phyloP scores from a whole-genome alignment of 2,329 filamentous ascomycete genomes.

The Aspergillus caelatus region DNA sequence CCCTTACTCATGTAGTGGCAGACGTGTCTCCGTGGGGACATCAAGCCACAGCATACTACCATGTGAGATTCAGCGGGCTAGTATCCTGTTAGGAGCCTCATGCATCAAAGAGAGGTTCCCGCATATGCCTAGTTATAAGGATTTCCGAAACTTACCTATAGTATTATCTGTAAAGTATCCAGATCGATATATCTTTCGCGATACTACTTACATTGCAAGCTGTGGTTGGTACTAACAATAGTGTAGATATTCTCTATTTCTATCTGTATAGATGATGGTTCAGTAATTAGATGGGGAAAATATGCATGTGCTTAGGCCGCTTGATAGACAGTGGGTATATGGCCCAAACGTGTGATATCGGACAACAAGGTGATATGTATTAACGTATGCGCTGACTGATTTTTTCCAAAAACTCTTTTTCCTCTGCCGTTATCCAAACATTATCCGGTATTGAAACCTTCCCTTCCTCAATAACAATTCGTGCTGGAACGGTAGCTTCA shows the following conservation, averaged over 20 bases:
- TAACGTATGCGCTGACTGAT: conserved; percentile 38
- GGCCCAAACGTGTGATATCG: not conserved
- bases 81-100: not conserved
- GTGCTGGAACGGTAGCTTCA: conserved; percentile 24
- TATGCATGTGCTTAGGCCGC: not conserved
- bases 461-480: conserved; percentile 34
- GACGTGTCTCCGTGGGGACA: not conserved
- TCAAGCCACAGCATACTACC: too few relatives aligned
- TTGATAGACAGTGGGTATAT: not conserved
- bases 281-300: too few relatives aligned
- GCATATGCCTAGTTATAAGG: too few relatives aligned
- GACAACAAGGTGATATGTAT: conserved; percentile 1
- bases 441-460: conserved; percentile 37
- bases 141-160: too few relatives aligned
- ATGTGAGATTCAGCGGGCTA: not conserved
- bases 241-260: too few relatives aligned
- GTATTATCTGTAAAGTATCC: too few relatives aligned
- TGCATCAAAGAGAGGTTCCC: not conserved
- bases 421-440: conserved; percentile 36
- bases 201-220: too few relatives aligned
- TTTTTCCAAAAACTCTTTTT: conserved; percentile 34
- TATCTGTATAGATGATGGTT: too few relatives aligned
- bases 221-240: too few relatives aligned
- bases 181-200: too few relatives aligned
- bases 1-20: not conserved